These are phyloP conservation scores for Gynochthodes officinalis DNA, from an alignment of 257 asterid species.

Conservation along the genomic window DNA sequence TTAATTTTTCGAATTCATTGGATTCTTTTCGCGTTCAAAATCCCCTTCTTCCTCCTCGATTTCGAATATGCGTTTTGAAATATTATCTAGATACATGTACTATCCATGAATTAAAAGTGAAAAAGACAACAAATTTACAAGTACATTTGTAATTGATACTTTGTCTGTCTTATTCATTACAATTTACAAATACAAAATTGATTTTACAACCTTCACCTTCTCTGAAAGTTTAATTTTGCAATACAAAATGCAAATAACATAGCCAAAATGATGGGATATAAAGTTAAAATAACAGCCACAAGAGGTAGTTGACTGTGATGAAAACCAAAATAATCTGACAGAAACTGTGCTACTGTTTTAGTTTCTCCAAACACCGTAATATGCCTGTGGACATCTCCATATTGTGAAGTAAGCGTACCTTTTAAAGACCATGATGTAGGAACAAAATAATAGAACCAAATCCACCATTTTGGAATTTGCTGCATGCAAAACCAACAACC, in stretches of 20 bases:
- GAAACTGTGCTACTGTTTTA: conserved; percentile 18
- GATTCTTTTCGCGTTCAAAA: no score
- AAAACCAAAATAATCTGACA: conserved; percentile 23
- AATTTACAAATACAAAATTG: no score
- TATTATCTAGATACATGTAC: no score
- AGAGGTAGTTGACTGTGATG: conserved; percentile 20
- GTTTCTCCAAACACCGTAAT: conserved; percentile 23
- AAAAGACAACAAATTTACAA: no score
- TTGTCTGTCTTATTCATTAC: no score
- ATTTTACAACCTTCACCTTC: conserved; percentile 15
- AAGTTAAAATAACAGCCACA: conserved; percentile 20
- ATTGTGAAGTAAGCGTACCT: conserved; percentile 28
- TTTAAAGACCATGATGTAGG: conserved; percentile 29
- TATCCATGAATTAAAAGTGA: no score
- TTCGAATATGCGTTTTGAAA: no score
- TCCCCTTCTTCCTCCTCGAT: no score
- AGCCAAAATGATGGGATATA: conserved; percentile 23
- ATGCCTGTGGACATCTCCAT: conserved; percentile 21
- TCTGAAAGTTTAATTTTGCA: conserved; percentile 28
- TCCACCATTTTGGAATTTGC: conserved; percentile 32
- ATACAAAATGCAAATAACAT: conserved; percentile 23
- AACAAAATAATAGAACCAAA: conserved; percentile 22
- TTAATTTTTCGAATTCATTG: no score
- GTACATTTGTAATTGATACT: no score
- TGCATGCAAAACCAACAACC: no score